Evolutionary conservation across 1,139 yeast genomes (phyloP), one percentile per base, ranked within the genome.

Genomic region (Hansenula lynferdii): DNA sequence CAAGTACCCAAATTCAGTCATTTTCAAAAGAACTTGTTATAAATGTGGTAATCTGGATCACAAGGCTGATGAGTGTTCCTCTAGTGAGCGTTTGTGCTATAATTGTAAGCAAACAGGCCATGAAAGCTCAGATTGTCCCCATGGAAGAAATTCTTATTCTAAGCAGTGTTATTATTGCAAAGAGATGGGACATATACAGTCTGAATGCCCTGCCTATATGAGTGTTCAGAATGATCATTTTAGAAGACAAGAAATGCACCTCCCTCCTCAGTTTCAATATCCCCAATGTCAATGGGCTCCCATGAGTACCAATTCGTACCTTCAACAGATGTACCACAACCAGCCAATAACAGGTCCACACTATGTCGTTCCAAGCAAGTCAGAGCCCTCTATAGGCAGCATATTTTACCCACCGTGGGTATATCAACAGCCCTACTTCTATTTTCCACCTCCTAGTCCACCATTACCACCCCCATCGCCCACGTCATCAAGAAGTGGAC

Each of bases 21-120:
- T 41, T 1, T 49, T 50, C 41, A 48, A 41, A 31, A 40, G 42
- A 20, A 49, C 53, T 1, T 50, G 54, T 30, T 50, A 49, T 31
- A 45, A 45, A 15, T 50, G 54, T 37, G 54, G 54, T 2, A 48
- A 49, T 19, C 35, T 50, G 17, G 54, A 52, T 3, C 54, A 50
- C 20, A 44, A 41, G 25, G 54, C 54, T 3, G 45, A 49, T n/a
- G 47, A 44, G 21, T 50, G 54, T 29, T 34, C 33, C 4, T 42
- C 40, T 15, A 20, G 23, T 6, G 40, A 35, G 12, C 42, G 50
- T 9, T 43, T 49, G 1, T 50, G 54, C 28, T 50, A 50, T 34
- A 50, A 50, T 31, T 50, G 54, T 37, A 50, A 49, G 15, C 28
- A 45, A 12, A 49, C 53, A 6, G 51, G 49, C 1, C 54, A 50